A percentile compares a stretch with the other conserved stretches of the same genome.
phyloP scores from a whole-genome alignment of 805 yeast genomes.

The Wickerhamomyces sydowiorum region DNA sequence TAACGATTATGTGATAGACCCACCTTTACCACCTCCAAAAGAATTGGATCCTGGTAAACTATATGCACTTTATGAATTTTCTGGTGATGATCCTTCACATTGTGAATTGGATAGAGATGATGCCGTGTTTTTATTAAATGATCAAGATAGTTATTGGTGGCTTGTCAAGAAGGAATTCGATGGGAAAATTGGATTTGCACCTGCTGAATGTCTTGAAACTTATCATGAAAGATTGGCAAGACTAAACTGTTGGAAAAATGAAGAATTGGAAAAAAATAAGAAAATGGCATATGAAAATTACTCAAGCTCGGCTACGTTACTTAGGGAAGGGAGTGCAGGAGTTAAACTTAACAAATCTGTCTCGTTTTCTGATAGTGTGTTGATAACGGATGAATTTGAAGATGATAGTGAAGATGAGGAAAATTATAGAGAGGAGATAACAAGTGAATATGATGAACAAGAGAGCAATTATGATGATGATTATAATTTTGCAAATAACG shows the following conservation, averaged over 20 bases:
- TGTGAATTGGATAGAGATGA: conserved; percentile 76
- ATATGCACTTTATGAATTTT: conserved; percentile 82
- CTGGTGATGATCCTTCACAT: conserved; percentile 92
- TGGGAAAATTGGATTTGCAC: conserved; percentile 86
- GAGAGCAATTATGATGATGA: conserved; percentile 19
- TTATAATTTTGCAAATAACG: conserved; percentile 1
- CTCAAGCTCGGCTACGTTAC: neutral
- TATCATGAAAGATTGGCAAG: conserved; percentile 89
- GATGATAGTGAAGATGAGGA: conserved; percentile 12
- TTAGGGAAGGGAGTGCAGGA: no score
- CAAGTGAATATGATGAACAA: conserved; percentile 8
- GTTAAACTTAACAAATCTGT: conserved; percentile 15
- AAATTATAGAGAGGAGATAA: conserved; percentile 13
- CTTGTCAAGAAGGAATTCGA: conserved; percentile 55
- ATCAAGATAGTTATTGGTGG: conserved; percentile 97
- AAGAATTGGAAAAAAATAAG: conserved; percentile 35
- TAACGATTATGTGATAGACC: conserved; percentile 32
- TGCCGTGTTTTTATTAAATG: conserved; percentile 76
- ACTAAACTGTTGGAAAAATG: conserved; percentile 87
- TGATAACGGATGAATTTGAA: conserved; percentile 8
- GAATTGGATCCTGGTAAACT: conserved; percentile 79
- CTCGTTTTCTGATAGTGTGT: conserved; percentile 13
- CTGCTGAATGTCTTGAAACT: conserved; percentile 92
- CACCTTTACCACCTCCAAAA: conserved; percentile 55
- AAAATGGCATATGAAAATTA: conserved; percentile 6